Percentiles rank a stretch among this genome's conserved stretches.
These are phyloP conservation scores for Colletotrichum lindemuthianum DNA, from an alignment of 2,329 filamentous ascomycete species.

Conservation along the genomic window DNA sequence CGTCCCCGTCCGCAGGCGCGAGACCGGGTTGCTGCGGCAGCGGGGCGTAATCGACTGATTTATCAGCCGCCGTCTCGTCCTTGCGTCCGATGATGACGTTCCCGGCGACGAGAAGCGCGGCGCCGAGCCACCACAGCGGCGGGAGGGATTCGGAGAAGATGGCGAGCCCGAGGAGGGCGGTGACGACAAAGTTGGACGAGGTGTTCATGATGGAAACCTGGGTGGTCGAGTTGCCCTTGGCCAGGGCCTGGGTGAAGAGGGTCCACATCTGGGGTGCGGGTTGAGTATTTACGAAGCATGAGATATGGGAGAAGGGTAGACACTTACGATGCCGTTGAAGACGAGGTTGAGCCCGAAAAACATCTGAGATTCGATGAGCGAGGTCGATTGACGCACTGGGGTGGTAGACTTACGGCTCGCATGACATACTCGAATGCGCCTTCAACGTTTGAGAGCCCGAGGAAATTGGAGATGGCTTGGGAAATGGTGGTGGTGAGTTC, in stretches of 20 bases:
- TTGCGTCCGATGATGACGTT: conserved; percentile 82
- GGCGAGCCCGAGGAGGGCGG: conserved; percentile 74
- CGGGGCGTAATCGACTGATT: conserved; percentile 43
- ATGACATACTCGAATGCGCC: conserved; percentile 58
- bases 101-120: conserved; percentile 75
- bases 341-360: conserved; percentile 81
- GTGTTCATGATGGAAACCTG: conserved; percentile 87
- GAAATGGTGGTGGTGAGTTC: conserved; percentile 62
- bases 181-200: conserved; percentile 82
- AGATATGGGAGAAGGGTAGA: neutral
- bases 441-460: conserved; percentile 55
- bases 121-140: conserved; percentile 80
- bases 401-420: conserved; percentile 55
- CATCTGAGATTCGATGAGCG: conserved; percentile 54
- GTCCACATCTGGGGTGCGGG: conserved; percentile 74
- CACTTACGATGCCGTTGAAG: conserved; percentile 75
- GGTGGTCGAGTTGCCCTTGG: conserved; percentile 77
- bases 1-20: conserved; percentile 30
- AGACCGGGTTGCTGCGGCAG: conserved; percentile 40
- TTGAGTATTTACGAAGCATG: neutral
- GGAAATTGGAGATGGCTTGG: conserved; percentile 51
- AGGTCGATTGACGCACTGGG: neutral
- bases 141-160: conserved; percentile 79
- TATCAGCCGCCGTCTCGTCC: conserved; percentile 58
- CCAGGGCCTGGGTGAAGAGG: conserved; percentile 82